Evolutionary conservation across 768 basidiomycete genomes (phyloP).

Genomic region (Hygrophorus russula): DNA sequence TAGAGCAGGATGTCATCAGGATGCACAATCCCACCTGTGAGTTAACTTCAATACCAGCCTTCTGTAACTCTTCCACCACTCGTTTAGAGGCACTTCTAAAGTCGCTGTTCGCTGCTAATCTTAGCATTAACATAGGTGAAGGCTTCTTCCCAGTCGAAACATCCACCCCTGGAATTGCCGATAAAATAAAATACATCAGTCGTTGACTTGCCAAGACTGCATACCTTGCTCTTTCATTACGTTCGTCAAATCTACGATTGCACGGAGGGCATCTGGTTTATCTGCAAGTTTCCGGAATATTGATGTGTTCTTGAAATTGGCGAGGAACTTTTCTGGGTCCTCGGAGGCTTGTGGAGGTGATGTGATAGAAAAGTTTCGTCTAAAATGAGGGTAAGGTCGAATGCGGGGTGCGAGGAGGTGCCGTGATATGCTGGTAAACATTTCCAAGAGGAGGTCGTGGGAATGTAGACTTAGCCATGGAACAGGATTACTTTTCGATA

Average conservation of each 20-base stretch:
- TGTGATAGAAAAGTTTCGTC: constrained; percentile 12
- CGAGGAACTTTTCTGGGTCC: constrained; percentile 20
- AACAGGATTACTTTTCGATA: constrained; percentile 86
- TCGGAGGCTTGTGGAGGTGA: constrained; percentile 19
- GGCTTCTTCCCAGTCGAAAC: constrained; percentile 29
- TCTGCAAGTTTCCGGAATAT: constrained; percentile 36
- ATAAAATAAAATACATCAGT: not conserved
- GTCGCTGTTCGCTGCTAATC: constrained; percentile 38
- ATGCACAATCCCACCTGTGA: constrained; percentile 33
- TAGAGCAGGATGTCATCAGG: not conserved
- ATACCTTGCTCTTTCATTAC: constrained; percentile 33
- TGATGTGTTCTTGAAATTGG: constrained; percentile 32
- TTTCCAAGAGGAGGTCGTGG: constrained; percentile 3
- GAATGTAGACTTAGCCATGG: constrained; percentile 36
- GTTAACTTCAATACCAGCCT: constrained; percentile 48
- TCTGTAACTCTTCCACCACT: constrained; percentile 38
- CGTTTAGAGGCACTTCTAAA: constrained; percentile 37
- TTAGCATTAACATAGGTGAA: constrained; percentile 42
- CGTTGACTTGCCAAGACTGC: not conserved
- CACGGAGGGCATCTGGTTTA: constrained; percentile 37
- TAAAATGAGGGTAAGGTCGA: constrained; percentile 8
- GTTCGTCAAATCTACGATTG: constrained; percentile 32
- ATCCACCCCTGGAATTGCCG: constrained; percentile 33
- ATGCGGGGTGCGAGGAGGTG: constrained; percentile 3
- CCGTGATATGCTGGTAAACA: not conserved